Base-by-base conservation (phyloP, 768 basidiomycete species). In the Ramaria rubella region DNA sequence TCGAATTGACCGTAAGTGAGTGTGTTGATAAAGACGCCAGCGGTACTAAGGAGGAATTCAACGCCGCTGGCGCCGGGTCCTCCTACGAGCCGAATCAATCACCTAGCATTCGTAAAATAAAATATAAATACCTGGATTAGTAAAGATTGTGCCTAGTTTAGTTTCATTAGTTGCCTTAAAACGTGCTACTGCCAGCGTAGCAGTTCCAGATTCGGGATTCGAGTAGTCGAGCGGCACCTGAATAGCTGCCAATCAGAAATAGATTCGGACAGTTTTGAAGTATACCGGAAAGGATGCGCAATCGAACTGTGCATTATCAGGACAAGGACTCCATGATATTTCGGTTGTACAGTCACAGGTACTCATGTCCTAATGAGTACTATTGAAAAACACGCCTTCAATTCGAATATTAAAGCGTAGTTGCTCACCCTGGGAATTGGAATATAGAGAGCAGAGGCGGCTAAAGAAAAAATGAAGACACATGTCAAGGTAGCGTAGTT, bases 221-320 rank as follows among this genome's bases (percentile, higher is more conserved):
- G 51, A 26, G 31, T 52, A 52, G 51, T 52, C 51, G 19, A 52
- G 31, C n/a, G 51, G 51, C 14, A 52, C 51, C 51, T 52, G 34
- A 49, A 8, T 4, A 49, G 26, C 4, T 5, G 27, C 24, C 8
- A 49, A 17, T 24, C 5, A 17, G 14, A 29, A 8, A 27, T 11
- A 4, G 27, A 27, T 5, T 31, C 12, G 4, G 17, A 27, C 24
- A 17, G 31, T 11, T 4, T 17, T 21, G 12, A 27, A 17, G 48
- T 31, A 4, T 49, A 27, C 48, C 24, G 19, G 7, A 7, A 21
- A 21, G 26, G 48, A 21, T 17, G 5, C 48, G 31, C 48, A 49
- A 8, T 49, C 19, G 31, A 49, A 49, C 26, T 17, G 48, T 8
- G 17, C 5, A 17, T 49, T 31, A 15, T 29, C 24, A 5, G 48